Base-by-base conservation (phyloP, 2,329 filamentous ascomycete species). In the Cadophora malorum region DNA sequence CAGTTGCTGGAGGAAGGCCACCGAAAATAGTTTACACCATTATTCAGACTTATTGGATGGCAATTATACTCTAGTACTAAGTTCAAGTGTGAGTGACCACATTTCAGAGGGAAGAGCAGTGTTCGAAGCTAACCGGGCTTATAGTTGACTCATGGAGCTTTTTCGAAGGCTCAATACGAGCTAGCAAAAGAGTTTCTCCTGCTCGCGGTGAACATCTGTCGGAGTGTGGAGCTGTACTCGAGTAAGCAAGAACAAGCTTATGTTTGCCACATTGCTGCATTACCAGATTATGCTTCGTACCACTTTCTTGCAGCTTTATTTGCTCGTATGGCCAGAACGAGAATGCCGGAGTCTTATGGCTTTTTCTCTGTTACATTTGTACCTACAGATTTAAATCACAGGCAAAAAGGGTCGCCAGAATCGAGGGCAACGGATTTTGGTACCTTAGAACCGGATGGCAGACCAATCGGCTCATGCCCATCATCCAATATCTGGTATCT, bases 281-380 rank as follows among this genome's bases (percentile, higher is more conserved):
- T 19, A 28, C 53, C 19, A 58, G 21, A 19, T 21, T 45, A n/a
- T 28, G 9, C 1, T 47, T 9, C 21, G 14, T 28, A 47, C 58
- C 25, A 31, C 1, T 35, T 28, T 28, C 14, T n/a, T 47, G 21
- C 31, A n/a, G 10, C 5, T 28, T 19, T 47, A 12, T 25, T 23
- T 31, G 21, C 58, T 61, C 58, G 58, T 61, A 45, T 61, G 16
- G 58, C 38, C 23, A 28, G 10, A 61, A 28, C 12, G 6, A 47
- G 58, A 6, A 47, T 19, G 16, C 38, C 55, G 55, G 35, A 47
- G 0, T 21, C 6, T 28, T 28, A 14, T 31, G 58, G 35, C 38
- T 31, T 47, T 21, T 14, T 12, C 33, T 9, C 19, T 38, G 10
- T 61, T 10, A 25, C 19, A 0, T 47, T 38, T 38, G 35, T 38